Base-by-base conservation (phyloP, 2,329 filamentous ascomycete genomes). In the Aspergillus sp. region DNA sequence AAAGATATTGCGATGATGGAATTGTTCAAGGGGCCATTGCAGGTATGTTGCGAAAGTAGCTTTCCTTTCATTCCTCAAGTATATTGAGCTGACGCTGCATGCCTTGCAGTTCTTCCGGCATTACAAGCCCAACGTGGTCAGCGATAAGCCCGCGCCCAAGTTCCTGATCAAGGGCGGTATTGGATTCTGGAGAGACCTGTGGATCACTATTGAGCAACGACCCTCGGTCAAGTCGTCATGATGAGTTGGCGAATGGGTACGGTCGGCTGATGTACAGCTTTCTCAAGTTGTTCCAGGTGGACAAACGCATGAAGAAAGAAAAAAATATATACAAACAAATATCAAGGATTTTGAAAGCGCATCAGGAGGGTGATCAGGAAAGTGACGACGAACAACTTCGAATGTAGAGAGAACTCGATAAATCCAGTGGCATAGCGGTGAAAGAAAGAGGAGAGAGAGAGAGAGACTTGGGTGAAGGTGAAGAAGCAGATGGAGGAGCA, bases 1-100 rank as follows among this genome's bases (percentile, higher is more conserved):
- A 78, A 76, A 59, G 76, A 82, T 49, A 80, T 85, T 59, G 82
- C 81, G 1, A 75, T 80, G 65, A 82, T 84, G 80, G 82, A 84
- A 70, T 64, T 84, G 54, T 82, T 77, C 67, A 84, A 85, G 72
- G 71, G 67, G 6, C 71, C 72, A 10, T 56, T 74, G 46, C 71
- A 71, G 69, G 71, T 73, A 60, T 60, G 62, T 54, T 57, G 6
- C 4, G 32, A 5, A 18, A 26, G 24, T 14, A 39, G 11, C 5
- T 24, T 49, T 42, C 26, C 9, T 2, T 20, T 55, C 31, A 6
- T 6, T 20, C 54, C 22, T 24, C 24, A 24, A 24, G 4, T 2
- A 32, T 24, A 14, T 11, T 36, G 49, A 16, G 24, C 31, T 50
- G 7, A n/a, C 29, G 36, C 18, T 55, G 36, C 36, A 39, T 39